A percentile compares a stretch with the other conserved stretches of the same genome.
Conservation (phyloP, 345 rosid species). For the Cardamine resedifolia region DNA sequence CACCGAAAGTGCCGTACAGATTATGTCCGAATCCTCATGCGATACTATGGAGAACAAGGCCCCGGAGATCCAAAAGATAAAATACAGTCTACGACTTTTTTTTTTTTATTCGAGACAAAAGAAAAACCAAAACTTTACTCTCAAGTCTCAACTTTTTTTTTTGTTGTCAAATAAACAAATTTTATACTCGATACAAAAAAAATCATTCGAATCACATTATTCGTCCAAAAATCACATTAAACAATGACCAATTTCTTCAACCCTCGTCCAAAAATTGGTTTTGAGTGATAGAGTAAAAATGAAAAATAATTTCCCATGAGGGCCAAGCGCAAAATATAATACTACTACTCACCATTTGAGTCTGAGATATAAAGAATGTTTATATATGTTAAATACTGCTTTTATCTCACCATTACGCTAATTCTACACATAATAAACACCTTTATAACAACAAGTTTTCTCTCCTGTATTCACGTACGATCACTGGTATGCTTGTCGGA, state of each 20-base stretch:
- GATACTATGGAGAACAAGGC: conserved; percentile 73
- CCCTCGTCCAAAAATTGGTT: neutral
- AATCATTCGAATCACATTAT: neutral
- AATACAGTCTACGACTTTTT: neutral
- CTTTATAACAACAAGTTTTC: conserved; percentile 57
- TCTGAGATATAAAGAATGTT: conserved; percentile 10
- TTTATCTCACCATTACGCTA: conserved; percentile 25
- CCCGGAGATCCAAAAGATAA: conserved; percentile 53
- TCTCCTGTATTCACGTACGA: conserved; percentile 63
- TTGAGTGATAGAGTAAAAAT: neutral
- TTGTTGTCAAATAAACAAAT: neutral
- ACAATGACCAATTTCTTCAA: neutral
- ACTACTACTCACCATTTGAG: neutral
- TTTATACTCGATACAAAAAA: neutral
- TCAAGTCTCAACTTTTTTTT: too few relatives aligned
- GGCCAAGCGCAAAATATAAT: neutral
- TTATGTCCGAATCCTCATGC: conserved; percentile 77
- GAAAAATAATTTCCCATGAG: neutral
- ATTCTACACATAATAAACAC: conserved; percentile 13
- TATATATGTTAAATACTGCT: neutral
- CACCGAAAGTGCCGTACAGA: conserved; percentile 64
- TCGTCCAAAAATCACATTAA: too few relatives aligned
- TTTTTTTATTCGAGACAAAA: neutral
- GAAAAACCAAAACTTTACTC: neutral
- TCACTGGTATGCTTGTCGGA: conserved; percentile 80